A percentile compares a stretch with the other conserved stretches of the same genome.
Conservation (phyloP, 1,284 basidiomycete genomes). For the Melampsora americana region DNA sequence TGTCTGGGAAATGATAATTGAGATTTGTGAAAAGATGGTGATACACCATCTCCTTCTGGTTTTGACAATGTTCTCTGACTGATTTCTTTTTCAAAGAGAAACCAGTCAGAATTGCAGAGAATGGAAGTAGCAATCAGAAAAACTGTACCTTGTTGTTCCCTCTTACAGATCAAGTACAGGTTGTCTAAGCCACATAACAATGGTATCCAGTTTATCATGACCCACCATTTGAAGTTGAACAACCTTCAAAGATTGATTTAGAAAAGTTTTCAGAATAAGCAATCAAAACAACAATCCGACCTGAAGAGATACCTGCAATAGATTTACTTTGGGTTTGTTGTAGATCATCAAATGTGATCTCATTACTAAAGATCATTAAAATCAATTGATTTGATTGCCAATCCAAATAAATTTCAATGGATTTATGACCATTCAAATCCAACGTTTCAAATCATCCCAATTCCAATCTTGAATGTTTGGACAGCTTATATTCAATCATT, state of each 20-base stretch:
- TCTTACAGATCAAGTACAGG: too few species aligned
- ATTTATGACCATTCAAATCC: neutral
- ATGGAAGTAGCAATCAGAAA: too few species aligned
- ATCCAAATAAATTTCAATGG: neutral
- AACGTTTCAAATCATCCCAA: neutral
- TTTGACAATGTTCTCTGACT: too few species aligned
- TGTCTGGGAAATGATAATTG: too few species aligned
- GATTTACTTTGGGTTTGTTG: constrained; percentile 34
- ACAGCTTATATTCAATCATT: neutral
- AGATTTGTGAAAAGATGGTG: too few species aligned
- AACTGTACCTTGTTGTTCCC: too few species aligned
- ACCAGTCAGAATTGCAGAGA: too few species aligned
- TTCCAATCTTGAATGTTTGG: constrained; percentile 22
- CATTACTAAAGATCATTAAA: constrained; percentile 8
- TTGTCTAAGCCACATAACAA: too few species aligned
- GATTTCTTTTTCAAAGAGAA: too few species aligned
- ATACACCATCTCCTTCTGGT: too few species aligned
- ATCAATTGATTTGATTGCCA: constrained; percentile 16
- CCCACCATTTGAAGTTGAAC: constrained; percentile 11
- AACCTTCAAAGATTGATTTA: neutral
- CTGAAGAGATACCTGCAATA: constrained; percentile 21
- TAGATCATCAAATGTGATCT: constrained; percentile 25
- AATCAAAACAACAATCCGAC: constrained; percentile 1
- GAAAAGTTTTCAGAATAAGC: constrained; percentile 9
- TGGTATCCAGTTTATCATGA: constrained; percentile 33